Conservation (phyloP, 176 grass and related monocot species). For the Oryza officinalis region DNA sequence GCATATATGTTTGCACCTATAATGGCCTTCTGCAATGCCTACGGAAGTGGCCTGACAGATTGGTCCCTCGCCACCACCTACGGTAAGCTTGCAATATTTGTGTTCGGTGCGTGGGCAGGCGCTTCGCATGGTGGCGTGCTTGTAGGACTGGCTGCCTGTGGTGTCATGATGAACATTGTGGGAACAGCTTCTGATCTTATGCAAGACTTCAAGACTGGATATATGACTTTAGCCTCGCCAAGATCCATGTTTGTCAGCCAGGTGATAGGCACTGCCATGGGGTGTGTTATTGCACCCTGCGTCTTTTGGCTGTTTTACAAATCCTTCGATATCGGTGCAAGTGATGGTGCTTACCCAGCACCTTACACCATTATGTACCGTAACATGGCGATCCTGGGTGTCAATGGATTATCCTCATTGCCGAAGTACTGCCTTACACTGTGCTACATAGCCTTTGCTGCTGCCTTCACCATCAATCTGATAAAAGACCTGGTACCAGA, state of each 20-base stretch:
- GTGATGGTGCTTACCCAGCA: constrained; percentile 46
- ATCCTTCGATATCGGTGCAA: constrained; percentile 51
- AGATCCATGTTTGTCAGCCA: constrained; percentile 83
- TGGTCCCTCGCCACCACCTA: constrained; percentile 71
- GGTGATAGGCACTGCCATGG: constrained; percentile 67
- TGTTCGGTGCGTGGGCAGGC: constrained; percentile 64
- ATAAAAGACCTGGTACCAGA: constrained; percentile 39
- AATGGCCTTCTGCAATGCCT: constrained; percentile 86
- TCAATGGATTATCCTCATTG: constrained; percentile 46
- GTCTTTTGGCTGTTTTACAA: constrained; percentile 67
- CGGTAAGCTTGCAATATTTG: constrained; percentile 74
- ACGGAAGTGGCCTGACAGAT: constrained; percentile 71
- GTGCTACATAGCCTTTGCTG: constrained; percentile 48
- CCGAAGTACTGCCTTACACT: constrained; percentile 50
- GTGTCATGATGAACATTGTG: constrained; percentile 85
- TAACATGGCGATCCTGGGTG: constrained; percentile 62
- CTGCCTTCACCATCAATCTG: constrained; percentile 39
- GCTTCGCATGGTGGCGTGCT: constrained; percentile 63
- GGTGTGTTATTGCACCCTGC: constrained; percentile 54
- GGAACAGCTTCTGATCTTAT: constrained; percentile 72
- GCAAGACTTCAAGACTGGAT: constrained; percentile 89
- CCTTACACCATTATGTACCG: constrained; percentile 59
- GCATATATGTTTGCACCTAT: constrained; percentile 59
- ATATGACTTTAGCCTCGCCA: constrained; percentile 70
- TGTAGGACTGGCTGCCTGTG: constrained; percentile 58